Evolutionary conservation across 768 basidiomycete species (phyloP), one percentile per base, ranked within the genome.

Genomic region (Brasilioporus rufonigricans): DNA sequence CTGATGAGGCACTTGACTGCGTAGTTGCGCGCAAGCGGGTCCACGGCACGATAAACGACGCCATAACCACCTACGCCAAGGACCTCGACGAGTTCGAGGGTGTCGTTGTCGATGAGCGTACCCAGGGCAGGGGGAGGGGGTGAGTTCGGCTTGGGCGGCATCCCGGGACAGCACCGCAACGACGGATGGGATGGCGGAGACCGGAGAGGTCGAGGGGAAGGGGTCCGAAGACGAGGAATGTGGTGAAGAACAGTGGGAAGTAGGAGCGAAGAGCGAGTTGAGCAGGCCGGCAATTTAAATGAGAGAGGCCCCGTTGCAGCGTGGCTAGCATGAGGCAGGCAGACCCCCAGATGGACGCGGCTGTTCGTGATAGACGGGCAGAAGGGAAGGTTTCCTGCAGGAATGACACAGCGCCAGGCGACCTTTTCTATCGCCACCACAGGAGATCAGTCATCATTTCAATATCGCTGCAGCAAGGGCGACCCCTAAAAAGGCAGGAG

Each of bases 21-120:
- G 71, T 83, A 93, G 52, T 84, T 86, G 60, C 76, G 74, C 19
- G 70, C 74, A 44, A 77, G 74, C 36, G 76, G 72, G 61, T 80
- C 89, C 55, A 89, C 77, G 24, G 92, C 95, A 52, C 90, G 88
- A 71, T 96, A 97, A 12, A 98, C 96, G 62, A 94, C 86, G 51
- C 96, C 96, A 68, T 97, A 98, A 23, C 95, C 95, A 13, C 96
- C 96, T 32, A 89, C 83, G 33, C 96, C 96, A 47, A 98, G 83
- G 58, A 95, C 81, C 64, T 89, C 84, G 62, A 89, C 82, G 56
- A 98, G 86, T 71, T 93, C 82, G 55, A 98, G 83, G 46, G 83
- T 75, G 61, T 85, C 86, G 59, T 83, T 79, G 79, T 95, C 92
- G 76, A 98, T 91, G 68, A 83, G 72, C 58, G 87, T 86, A 43